A percentile compares a stretch with the other conserved stretches of the same genome.
These are phyloP conservation scores for Eimeria praecox DNA, from an alignment of 169 alveolate genomes.

Conservation along the genomic window DNA sequence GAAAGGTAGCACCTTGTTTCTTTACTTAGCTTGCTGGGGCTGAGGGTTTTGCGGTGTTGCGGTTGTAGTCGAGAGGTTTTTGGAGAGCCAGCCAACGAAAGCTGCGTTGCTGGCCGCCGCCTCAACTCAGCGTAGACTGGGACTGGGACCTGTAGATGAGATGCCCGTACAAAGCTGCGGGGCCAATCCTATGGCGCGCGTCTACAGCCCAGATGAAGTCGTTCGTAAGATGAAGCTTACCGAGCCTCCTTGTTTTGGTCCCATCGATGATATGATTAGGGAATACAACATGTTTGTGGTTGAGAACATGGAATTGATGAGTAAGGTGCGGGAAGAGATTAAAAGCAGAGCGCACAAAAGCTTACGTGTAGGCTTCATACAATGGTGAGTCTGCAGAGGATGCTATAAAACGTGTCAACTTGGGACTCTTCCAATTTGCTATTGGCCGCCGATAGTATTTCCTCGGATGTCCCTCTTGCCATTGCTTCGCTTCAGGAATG, in stretches of 20 bases:
- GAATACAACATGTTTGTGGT: slow-evolving; percentile 18
- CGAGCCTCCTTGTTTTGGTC: slow-evolving; percentile 12
- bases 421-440: background rate
- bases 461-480: background rate
- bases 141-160: background rate
- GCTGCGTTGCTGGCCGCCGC: slow-evolving; percentile 1
- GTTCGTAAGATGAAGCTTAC: background rate
- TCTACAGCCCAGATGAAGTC: slow-evolving; percentile 49
- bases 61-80: slow-evolving; percentile 30
- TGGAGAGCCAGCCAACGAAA: background rate
- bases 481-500: slow-evolving; percentile 27
- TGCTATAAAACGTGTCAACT: background rate
- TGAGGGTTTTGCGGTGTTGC: background rate
- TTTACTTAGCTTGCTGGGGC: background rate
- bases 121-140: background rate
- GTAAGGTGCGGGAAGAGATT: background rate
- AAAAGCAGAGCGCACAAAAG: background rate
- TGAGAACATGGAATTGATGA: slow-evolving; percentile 13
- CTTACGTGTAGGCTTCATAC: slow-evolving; percentile 31
- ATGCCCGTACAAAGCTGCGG: slow-evolving; percentile 56
- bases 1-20: background rate
- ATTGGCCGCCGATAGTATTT: background rate
- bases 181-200: slow-evolving; percentile 23
- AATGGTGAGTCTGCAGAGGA: background rate
- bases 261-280: background rate